These are phyloP conservation scores for bread wheat (Triticum aestivum) DNA, from an alignment of 176 grass and related monocot genomes.

Conservation along the genomic window DNA sequence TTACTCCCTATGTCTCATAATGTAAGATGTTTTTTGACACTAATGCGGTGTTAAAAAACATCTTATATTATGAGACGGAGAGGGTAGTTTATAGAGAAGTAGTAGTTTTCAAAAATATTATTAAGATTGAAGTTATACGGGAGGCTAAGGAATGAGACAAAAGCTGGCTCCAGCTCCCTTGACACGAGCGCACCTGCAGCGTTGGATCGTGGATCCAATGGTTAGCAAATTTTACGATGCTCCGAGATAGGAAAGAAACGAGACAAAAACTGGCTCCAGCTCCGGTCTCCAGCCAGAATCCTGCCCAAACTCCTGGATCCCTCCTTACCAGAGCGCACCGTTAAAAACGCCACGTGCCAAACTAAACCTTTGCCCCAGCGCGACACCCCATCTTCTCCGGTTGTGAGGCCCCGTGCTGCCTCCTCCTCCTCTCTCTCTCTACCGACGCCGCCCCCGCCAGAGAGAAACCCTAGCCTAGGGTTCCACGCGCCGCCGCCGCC, in stretches of 20 bases:
- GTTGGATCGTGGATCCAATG: too few relatives aligned
- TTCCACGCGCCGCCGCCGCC: slow-evolving; percentile 22
- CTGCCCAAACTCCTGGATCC: background rate
- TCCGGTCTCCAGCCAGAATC: background rate
- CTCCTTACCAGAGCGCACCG: background rate
- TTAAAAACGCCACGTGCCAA: background rate
- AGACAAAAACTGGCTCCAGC: background rate
- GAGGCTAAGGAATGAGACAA: too few relatives aligned
- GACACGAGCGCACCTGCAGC: too few relatives aligned
- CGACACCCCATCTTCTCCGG: background rate
- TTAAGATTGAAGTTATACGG: too few relatives aligned
- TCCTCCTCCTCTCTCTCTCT: background rate
- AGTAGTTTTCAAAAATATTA: too few relatives aligned
- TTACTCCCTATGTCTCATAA: too few relatives aligned
- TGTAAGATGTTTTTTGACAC: too few relatives aligned
- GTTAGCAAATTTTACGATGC: too few relatives aligned
- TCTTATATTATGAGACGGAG: too few relatives aligned
- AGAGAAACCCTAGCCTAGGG: slow-evolving; percentile 53
- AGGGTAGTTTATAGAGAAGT: too few relatives aligned
- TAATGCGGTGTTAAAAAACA: too few relatives aligned
- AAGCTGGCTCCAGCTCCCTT: too few relatives aligned
- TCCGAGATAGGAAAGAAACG: background rate
- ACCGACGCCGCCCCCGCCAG: background rate
- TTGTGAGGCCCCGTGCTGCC: background rate
- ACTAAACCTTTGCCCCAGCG: background rate